Base-by-base conservation (phyloP, 1,139 yeast species). In the Chernovozyma aurita region DNA sequence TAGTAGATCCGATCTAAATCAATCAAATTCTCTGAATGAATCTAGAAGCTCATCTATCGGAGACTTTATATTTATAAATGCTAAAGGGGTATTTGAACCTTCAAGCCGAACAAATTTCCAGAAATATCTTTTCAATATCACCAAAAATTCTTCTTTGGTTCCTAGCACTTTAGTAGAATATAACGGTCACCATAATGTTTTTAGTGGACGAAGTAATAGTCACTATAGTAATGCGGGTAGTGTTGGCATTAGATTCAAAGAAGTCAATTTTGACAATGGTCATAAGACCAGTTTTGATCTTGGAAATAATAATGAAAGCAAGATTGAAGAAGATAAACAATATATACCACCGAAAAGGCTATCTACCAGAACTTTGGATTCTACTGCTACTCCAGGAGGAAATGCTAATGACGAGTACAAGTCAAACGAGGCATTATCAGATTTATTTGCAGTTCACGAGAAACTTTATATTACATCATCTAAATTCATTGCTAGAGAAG, bases 391-490 rank as follows among this genome's bases (percentile, higher is more conserved):
- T 13, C 31, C 29, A n/a, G n/a, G n/a, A n/a, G n/a, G n/a, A n/a
- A n/a, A n/a, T n/a, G n/a, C n/a, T n/a, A 24, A 25, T 17, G 32
- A 17, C 13, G 13, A n/a, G 6, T 6, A 11, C 5, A 30, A 13
- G 18, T 30, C 30, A 17, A 18, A 17, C n/a, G 33, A 30, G 16
- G 35, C 30, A 3, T 18, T 34, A 14, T n/a, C 15, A 12, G 66
- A 62, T 9, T 45, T 68, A 18, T 57, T 63, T 32, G 31, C 50
- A 0, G 54, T 57, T 1, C 75, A 68, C 43, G 73, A 67, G 36
- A 54, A 56, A 36, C 49, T 68, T 11, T 66, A 49, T 37, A 20
- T 20, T 20, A 43, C 48, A 4, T 38, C 52, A 4, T 5, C 36
- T 29, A 28, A 28, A n/a, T 11, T 12, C 15, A 6, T 28, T 15